Evolutionary conservation across 176 grass and related monocot genomes (phyloP), one percentile per base, ranked within the genome.

Genomic region (Pharus latifolius): DNA sequence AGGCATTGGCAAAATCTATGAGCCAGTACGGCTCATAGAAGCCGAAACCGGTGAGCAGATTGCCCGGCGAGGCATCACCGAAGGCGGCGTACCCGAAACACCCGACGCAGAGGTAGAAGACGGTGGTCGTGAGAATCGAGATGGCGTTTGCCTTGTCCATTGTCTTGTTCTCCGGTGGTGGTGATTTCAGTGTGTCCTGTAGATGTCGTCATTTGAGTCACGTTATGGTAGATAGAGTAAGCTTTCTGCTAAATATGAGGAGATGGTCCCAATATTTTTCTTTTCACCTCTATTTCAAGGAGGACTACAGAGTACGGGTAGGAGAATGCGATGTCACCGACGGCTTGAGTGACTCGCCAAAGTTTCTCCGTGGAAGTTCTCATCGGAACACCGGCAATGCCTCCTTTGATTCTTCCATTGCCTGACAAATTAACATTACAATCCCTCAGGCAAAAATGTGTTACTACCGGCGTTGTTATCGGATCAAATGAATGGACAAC

Each of bases 11-110:
- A 8, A 94, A 87, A 79, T 89, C 91, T 0, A 94, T 38, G 53
- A 94, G 91, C 91, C 91, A 94, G 65, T 80, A 89, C 0, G 86
- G 82, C 59, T 89, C 85, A 51, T 85, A 86, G 75, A 93, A 89
- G 47, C 82, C 90, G 31, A 94, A 94, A 13, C 91, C 91, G 11
- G 90, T 89, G 42, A 94, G 80, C 24, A 94, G 72, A 69, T 94
- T 89, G 3, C 90, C 90, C 4, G 83, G 86, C 16, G 71, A 78
- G 1, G 81, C 75, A 52, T 90, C 16, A 12, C 90, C 90, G 62
- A 89, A 94, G 61, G 86, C 86, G 1, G 86, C 75, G 57, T 94
- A 89, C 3, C 90, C 86, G 58, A 89, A 89, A 60, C 90, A 89
- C 0, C 66, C 67, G 8, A 81, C 81, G 46, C 67, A 80, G 26